Conservation (phyloP, 768 basidiomycete genomes). For the Boletellus ananas region DNA sequence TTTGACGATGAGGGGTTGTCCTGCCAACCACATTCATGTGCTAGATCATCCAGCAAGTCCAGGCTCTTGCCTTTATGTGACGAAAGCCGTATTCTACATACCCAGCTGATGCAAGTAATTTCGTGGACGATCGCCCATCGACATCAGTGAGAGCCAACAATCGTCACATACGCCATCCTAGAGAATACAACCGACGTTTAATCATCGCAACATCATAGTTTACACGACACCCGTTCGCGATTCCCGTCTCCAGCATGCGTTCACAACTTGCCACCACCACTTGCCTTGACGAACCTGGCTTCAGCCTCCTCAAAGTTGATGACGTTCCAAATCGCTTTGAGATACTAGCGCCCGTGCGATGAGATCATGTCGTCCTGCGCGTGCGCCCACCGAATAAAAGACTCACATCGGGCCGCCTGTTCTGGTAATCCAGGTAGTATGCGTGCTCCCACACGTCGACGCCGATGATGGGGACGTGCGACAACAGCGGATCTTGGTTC, state of each 20-base stretch:
- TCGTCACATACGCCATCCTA: too few species aligned
- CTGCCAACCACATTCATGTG: too few species aligned
- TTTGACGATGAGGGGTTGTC: too few species aligned
- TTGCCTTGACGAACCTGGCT: slow-evolving; percentile 49
- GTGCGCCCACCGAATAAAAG: background rate
- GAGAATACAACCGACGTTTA: too few species aligned
- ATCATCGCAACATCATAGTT: too few species aligned
- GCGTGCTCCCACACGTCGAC: slow-evolving; percentile 97
- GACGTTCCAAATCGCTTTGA: slow-evolving; percentile 71
- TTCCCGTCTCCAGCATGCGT: background rate
- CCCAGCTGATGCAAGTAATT: too few species aligned
- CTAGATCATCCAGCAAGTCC: too few species aligned
- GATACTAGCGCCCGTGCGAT: slow-evolving; percentile 43
- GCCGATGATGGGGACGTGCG: slow-evolving; percentile 78
- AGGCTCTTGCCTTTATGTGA: too few species aligned
- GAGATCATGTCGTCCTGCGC: background rate
- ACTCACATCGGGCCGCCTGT: slow-evolving; percentile 89
- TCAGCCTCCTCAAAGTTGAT: slow-evolving; percentile 75
- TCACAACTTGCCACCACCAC: slow-evolving; percentile 32
- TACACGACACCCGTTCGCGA: too few species aligned
- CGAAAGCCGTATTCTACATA: too few species aligned
- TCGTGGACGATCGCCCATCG: too few species aligned
- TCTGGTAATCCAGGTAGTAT: slow-evolving; percentile 95
- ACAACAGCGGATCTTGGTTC: slow-evolving; percentile 91
- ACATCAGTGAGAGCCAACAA: too few species aligned